These are phyloP conservation scores for Gaillardinia entomophila DNA, from an alignment of 805 yeast genomes.

Conservation along the genomic window DNA sequence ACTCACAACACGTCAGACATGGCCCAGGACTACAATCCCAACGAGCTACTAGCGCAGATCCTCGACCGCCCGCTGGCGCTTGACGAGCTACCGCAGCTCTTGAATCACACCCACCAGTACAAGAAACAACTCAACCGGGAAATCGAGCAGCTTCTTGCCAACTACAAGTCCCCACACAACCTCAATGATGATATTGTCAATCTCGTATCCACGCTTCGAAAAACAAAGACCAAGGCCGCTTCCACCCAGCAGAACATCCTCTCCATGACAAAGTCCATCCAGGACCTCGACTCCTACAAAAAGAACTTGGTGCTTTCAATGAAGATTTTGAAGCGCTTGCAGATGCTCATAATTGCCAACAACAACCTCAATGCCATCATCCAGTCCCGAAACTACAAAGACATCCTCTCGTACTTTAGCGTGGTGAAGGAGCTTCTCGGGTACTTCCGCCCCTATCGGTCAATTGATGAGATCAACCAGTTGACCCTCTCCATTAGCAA, in stretches of 20 bases:
- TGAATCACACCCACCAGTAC: slow-evolving; percentile 45
- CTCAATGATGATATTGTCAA: slow-evolving; percentile 28
- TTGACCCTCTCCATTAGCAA: slow-evolving; percentile 55
- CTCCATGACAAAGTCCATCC: slow-evolving; percentile 70
- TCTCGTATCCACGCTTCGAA: slow-evolving; percentile 40
- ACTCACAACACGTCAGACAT: too few species aligned
- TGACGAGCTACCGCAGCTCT: slow-evolving; percentile 44
- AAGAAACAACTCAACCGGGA: slow-evolving; percentile 43
- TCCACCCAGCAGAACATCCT: slow-evolving; percentile 59
- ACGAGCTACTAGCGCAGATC: slow-evolving; percentile 22
- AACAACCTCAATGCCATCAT: slow-evolving; percentile 49
- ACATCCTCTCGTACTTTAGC: slow-evolving; percentile 55
- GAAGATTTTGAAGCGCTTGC: slow-evolving; percentile 81
- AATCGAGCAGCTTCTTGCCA: slow-evolving; percentile 32
- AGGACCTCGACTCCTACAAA: slow-evolving; percentile 74
- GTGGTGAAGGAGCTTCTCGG: slow-evolving; percentile 70
- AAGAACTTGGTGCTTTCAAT: slow-evolving; percentile 77
- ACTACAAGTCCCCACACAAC: slow-evolving; percentile 22
- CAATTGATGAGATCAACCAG: slow-evolving; percentile 72
- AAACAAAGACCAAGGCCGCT: slow-evolving; percentile 43
- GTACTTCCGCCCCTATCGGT: slow-evolving; percentile 73
- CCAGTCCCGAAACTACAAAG: slow-evolving; percentile 42
- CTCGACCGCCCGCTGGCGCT: slow-evolving; percentile 48
- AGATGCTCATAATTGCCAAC: slow-evolving; percentile 76
- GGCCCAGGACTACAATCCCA: neutral